Conservation (phyloP, 2,329 filamentous ascomycete genomes). For the Zarea fungicola region DNA sequence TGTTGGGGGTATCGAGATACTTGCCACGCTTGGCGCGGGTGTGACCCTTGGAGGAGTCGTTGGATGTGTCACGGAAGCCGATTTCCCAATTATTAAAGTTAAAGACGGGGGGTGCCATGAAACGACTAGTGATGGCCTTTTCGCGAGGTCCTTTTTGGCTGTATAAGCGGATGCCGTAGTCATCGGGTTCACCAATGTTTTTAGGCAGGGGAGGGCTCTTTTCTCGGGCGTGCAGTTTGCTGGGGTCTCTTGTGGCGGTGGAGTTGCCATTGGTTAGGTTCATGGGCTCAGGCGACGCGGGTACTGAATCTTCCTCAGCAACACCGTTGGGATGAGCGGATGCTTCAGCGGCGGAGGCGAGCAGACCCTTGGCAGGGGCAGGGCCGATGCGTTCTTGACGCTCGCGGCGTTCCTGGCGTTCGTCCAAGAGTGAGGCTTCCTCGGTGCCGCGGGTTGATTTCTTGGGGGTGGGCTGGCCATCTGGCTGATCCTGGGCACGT, state of each 20-base stretch:
- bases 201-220: slow-evolving; percentile 35
- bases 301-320: slow-evolving; percentile 30
- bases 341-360: slow-evolving; percentile 34
- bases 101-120: slow-evolving; percentile 43
- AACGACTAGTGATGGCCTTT: slow-evolving; percentile 46
- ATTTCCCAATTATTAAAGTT: slow-evolving; percentile 50
- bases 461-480: slow-evolving; percentile 46
- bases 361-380: slow-evolving; percentile 33
- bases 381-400: slow-evolving; percentile 25
- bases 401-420: too few relatives aligned
- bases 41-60: slow-evolving; percentile 49
- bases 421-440: slow-evolving; percentile 22
- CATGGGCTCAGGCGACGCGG: slow-evolving; percentile 31
- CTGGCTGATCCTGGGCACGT: slow-evolving; percentile 44
- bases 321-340: slow-evolving; percentile 30
- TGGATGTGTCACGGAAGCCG: slow-evolving; percentile 54
- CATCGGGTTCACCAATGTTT: slow-evolving; percentile 43
- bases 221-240: slow-evolving; percentile 28
- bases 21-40: slow-evolving; percentile 48
- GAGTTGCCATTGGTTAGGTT: slow-evolving; percentile 23
- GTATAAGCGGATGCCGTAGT: slow-evolving; percentile 45
- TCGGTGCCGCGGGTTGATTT: slow-evolving; percentile 34
- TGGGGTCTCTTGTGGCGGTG: slow-evolving; percentile 22
- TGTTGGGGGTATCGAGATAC: slow-evolving; percentile 50
- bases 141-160: slow-evolving; percentile 35